Conservation (phyloP, 1,139 yeast species). For the Trichomonascaceae sp. region DNA sequence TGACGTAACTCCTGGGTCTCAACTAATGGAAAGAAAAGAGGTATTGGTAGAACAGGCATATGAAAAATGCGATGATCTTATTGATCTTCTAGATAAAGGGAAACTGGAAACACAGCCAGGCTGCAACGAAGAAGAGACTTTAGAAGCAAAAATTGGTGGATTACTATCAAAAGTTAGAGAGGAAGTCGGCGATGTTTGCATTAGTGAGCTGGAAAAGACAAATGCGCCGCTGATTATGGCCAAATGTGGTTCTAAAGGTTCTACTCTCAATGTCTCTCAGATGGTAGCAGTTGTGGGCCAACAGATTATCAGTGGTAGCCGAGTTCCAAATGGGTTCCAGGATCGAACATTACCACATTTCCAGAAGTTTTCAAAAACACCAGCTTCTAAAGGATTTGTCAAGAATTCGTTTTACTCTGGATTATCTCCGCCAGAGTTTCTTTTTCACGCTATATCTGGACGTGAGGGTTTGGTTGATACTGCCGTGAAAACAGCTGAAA, state of each 20-base stretch:
- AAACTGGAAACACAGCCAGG: conserved; percentile 98
- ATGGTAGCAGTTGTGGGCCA: conserved; percentile 99
- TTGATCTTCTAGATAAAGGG: conserved; percentile 72
- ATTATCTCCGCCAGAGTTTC: conserved; percentile 89
- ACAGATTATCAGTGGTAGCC: conserved; percentile 96
- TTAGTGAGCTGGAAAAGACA: conserved; percentile 77
- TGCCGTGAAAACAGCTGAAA: conserved; percentile 98
- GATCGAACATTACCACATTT: conserved; percentile 97
- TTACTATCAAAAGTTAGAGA: conserved; percentile 93
- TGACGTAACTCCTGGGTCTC: conserved; percentile 91
- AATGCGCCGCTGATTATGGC: conserved; percentile 99
- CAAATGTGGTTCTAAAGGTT: conserved; percentile 98
- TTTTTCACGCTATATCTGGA: conserved; percentile 98
- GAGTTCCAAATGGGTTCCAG: conserved; percentile 99
- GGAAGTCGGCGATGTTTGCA: conserved; percentile 98
- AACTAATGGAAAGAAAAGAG: conserved; percentile 74
- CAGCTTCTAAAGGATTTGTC: conserved; percentile 97
- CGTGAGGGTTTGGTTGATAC: conserved; percentile 99
- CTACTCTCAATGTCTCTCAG: conserved; percentile 95
- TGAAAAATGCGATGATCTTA: conserved; percentile 84
- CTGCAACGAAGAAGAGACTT: conserved; percentile 95
- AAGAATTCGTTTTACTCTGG: conserved; percentile 94
- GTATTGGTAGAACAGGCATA: conserved; percentile 88
- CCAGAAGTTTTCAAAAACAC: conserved; percentile 91
- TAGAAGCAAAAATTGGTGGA: conserved; percentile 97